Base-by-base conservation (phyloP, 768 basidiomycete species). In the Tephrocybe sp. region DNA sequence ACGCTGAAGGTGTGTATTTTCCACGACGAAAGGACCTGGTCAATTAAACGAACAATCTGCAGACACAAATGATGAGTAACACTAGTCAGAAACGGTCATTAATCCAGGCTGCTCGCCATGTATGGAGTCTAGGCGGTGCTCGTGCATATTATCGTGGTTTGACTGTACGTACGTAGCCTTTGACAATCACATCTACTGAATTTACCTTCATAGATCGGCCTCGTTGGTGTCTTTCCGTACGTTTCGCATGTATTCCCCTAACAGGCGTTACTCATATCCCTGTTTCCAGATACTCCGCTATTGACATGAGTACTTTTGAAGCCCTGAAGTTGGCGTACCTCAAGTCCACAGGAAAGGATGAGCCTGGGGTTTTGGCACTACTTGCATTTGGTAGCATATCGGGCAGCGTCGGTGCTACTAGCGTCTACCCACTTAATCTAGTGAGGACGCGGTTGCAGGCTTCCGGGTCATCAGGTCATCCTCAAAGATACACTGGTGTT, bases 221-320 rank as follows among this genome's bases (percentile, higher is more conserved):
- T 99, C 27, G 68, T 98, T 46, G 97, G 97, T 26, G 97, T 99
- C 26, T 98, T 98, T 70, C 97, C 97, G 87, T 89, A 68, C 36
- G 87, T 16, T 34, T 28, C 54, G 41, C 51, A 24, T 38, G 18
- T 28, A 34, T 12, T 12, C 34, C 32, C 39, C 27, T 18, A 39
- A 13, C 15, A 49, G 15, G 49, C 26, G 7, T 45, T 15, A 21
- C 32, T 16, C 13, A 18, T 13, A 40, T 36, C 38, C 42, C 43
- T 49, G 47, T 38, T 22, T 34, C 46, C 39, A 88, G 87, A 50
- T 91, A 90, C 64, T 87, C 91, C 12, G 96, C 96, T 4, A 99
- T 98, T 55, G 96, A 99, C 68, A 96, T 93, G 91, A 89, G 87
- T 59, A 95, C 95, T 3, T 98, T 97, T 52, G 96, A 98, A 71